Conservation (phyloP, 2,329 filamentous ascomycete genomes). For the Phyllosticta paracitricarpa region DNA sequence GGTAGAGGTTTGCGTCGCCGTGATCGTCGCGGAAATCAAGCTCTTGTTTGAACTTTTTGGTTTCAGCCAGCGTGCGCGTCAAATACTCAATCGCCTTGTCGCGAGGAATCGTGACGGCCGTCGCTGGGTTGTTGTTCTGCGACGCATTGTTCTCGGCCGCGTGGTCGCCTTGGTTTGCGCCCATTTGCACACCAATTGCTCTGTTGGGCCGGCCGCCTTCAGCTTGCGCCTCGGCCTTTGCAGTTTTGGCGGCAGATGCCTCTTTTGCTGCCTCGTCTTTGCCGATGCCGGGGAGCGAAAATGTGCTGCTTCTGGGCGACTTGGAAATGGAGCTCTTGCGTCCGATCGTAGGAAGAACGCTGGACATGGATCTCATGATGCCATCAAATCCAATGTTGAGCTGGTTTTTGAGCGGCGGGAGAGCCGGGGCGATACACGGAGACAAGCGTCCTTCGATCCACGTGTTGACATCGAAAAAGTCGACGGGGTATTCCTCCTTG, state of each 20-base stretch:
- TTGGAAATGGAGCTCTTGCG: constrained; percentile 28
- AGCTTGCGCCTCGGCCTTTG: constrained; percentile 11
- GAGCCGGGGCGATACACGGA: constrained; percentile 60
- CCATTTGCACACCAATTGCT: constrained; percentile 41
- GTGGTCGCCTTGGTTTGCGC: constrained; percentile 14
- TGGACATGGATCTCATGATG: constrained; percentile 38
- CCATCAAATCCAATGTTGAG: constrained; percentile 33
- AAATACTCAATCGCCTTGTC: constrained; percentile 57
- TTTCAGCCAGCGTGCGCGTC: constrained; percentile 59
- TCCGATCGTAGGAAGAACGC: constrained; percentile 28
- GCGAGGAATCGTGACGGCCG: constrained; percentile 44
- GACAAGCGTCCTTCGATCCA: constrained; percentile 74
- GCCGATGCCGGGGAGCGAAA: constrained; percentile 12
- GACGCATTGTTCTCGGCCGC: not conserved
- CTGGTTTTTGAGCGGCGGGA: constrained; percentile 44
- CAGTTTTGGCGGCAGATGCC: constrained; percentile 15
- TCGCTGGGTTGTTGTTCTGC: constrained; percentile 19
- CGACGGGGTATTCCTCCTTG: constrained; percentile 66
- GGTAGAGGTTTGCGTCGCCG: constrained; percentile 61
- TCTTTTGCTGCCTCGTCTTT: constrained; percentile 11
- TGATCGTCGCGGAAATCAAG: constrained; percentile 53
- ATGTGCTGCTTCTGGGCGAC: constrained; percentile 21
- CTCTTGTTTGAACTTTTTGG: constrained; percentile 66
- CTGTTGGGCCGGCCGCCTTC: constrained; percentile 21
- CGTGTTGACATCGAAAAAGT: constrained; percentile 70